Conservation (phyloP, 331 rosid species). For the Erythrophleum ivorense region DNA sequence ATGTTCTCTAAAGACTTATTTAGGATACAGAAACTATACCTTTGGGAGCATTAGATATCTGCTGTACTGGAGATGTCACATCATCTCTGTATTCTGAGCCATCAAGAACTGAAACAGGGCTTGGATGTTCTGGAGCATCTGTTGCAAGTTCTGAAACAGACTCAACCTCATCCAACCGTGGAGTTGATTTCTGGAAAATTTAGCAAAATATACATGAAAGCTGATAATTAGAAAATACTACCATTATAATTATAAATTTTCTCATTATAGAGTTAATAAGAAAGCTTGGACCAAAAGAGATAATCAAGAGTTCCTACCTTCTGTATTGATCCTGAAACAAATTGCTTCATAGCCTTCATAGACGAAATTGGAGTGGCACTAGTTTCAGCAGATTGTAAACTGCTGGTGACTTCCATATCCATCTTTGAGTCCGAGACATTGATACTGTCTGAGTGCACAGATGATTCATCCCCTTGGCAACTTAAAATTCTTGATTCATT, state of each 20-base stretch:
- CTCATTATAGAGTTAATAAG: constrained; percentile 14
- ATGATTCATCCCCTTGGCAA: constrained; percentile 66
- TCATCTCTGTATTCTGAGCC: constrained; percentile 65
- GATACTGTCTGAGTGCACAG: constrained; percentile 53
- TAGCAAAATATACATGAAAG: constrained; percentile 31
- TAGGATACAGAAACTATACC: constrained; percentile 50
- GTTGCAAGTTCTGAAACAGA: constrained; percentile 60
- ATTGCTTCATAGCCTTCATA: constrained; percentile 52
- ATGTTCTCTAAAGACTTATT: not conserved
- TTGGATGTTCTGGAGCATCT: constrained; percentile 69
- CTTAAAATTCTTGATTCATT: constrained; percentile 66
- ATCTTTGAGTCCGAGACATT: constrained; percentile 46
- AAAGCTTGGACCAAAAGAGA: constrained; percentile 28
- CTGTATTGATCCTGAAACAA: constrained; percentile 55
- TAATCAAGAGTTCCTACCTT: constrained; percentile 49
- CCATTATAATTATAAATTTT: not conserved
- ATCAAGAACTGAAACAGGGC: constrained; percentile 88
- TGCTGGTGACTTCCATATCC: constrained; percentile 66
- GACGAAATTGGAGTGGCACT: constrained; percentile 52
- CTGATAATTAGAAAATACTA: constrained; percentile 1
- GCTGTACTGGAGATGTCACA: constrained; percentile 61
- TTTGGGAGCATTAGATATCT: constrained; percentile 54
- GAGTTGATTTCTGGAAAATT: constrained; percentile 56
- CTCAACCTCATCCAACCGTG: constrained; percentile 57
- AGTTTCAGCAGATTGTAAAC: constrained; percentile 42